Base-by-base conservation (phyloP, 495 filamentous ascomycete genomes). In the Hypoxylon crocopeplum region DNA sequence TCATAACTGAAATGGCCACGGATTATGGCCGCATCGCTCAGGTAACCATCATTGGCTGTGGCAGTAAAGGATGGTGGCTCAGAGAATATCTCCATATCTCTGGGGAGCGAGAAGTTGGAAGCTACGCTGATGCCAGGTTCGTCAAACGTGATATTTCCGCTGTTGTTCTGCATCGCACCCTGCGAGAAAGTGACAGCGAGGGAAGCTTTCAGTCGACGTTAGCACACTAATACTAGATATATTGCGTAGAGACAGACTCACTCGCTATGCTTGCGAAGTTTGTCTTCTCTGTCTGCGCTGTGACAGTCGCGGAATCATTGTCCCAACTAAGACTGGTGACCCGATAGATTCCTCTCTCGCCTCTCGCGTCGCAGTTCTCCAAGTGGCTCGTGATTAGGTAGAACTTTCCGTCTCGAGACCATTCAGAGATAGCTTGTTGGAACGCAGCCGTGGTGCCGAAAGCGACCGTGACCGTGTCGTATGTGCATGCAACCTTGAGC, bases 1-100 rank as follows among this genome's bases (percentile, higher is more conserved):
- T 68, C 59, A 36, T 69, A 72, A 19, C 41, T 44, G 22, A 72
- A 64, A 47, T 69, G 62, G n/a, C 69, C 69, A 30, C 64, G 68
- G 41, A 72, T 69, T 10, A 64, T 46, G 10, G 62, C 58, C 24
- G 66, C 59, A 6, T 60, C 52, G 20, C 58, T 58, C 30, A 72
- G 66, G 22, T 50, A 63, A 10, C 67, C 67, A 4, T 17, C 20
- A 12, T 68, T 53, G 24, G 61, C 58, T 7, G 48, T 60, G 12
- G 66, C 59, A 11, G 52, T 66, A 25, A 72, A 59, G 37, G 54
- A 51, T 13, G 64, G 60, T 1, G 57, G 44, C 15, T 59, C 27
- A 15, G 55, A 55, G 29, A 66, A 70, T 11, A 72, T 48, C 5
- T 41, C 58, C 13, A 55, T 59, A 5, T 56, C 61, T 2, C 33